Conservation (phyloP, 164 flowering plant genomes). For the Warburgia ugandensis region DNA sequence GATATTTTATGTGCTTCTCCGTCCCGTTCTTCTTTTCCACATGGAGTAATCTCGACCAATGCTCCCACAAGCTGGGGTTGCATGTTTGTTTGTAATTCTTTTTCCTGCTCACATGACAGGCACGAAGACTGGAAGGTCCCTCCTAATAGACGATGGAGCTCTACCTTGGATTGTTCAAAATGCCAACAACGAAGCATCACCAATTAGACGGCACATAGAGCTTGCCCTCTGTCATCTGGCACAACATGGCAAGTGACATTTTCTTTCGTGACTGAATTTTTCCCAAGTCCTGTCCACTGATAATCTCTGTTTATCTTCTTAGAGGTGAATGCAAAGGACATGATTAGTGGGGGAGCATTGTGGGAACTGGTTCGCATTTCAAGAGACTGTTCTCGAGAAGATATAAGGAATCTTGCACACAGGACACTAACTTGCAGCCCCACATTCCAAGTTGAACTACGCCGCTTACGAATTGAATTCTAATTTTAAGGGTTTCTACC, state of each 20-base stretch:
- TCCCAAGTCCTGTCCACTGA: neutral
- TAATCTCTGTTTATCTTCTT: constrained; percentile 13
- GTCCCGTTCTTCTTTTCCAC: too few species aligned
- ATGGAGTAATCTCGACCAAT: too few species aligned
- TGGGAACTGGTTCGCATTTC: constrained; percentile 95
- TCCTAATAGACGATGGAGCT: constrained; percentile 86
- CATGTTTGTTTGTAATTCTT: too few species aligned
- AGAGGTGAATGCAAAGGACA: constrained; percentile 84
- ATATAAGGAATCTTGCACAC: constrained; percentile 72
- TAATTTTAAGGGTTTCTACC: neutral
- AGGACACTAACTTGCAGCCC: constrained; percentile 62
- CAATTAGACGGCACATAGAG: constrained; percentile 85
- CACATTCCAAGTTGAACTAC: constrained; percentile 64
- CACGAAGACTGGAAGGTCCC: constrained; percentile 58
- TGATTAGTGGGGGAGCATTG: constrained; percentile 85
- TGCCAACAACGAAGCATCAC: constrained; percentile 82
- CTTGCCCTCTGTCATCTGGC: constrained; percentile 97
- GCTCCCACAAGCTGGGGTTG: too few species aligned
- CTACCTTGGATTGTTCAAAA: constrained; percentile 93
- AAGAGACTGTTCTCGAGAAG: constrained; percentile 80
- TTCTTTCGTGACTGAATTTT: neutral
- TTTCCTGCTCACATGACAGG: too few species aligned
- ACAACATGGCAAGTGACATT: constrained; percentile 56
- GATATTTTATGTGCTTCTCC: too few species aligned
- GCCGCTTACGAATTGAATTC: constrained; percentile 48